A percentile compares a stretch with the other conserved stretches of the same genome.
Evolutionary conservation across 2,329 filamentous ascomycete species (phyloP).

Genomic region (Nakataea oryzae): DNA sequence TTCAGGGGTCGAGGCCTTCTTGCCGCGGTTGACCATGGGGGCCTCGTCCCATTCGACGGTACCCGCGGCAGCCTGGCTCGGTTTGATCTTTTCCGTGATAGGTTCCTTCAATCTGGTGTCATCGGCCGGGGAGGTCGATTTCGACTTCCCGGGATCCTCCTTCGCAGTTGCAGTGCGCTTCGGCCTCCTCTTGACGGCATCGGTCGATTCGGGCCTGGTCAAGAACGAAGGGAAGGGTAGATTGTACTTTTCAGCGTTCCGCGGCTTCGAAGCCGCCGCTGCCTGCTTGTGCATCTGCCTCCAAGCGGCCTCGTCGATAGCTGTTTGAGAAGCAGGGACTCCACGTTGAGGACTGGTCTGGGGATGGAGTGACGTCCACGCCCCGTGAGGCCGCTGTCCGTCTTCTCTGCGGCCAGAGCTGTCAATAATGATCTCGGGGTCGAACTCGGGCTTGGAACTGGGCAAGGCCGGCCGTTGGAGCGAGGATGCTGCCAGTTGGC

Average conservation of each 20-base stretch:
- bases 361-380: background rate
- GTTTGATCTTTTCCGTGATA: background rate
- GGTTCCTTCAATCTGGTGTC: background rate
- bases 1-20: background rate
- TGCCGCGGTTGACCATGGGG: background rate
- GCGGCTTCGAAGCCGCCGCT: no score
- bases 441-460: background rate
- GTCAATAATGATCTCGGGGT: background rate
- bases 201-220: no score
- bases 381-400: background rate
- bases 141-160: background rate
- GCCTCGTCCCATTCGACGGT: no score
- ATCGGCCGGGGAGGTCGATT: background rate
- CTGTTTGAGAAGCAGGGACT: background rate
- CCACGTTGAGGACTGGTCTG: background rate
- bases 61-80: background rate
- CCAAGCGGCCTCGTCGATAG: background rate
- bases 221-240: no score
- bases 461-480: no score
- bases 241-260: no score
- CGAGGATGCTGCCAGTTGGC: background rate
- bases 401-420: background rate
- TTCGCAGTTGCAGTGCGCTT: background rate
- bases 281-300: background rate
- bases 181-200: background rate